A percentile compares a stretch with the other conserved stretches of the same genome.
Evolutionary conservation across 805 yeast species (phyloP).

Genomic region (Schizosaccharomyces octosporus): DNA sequence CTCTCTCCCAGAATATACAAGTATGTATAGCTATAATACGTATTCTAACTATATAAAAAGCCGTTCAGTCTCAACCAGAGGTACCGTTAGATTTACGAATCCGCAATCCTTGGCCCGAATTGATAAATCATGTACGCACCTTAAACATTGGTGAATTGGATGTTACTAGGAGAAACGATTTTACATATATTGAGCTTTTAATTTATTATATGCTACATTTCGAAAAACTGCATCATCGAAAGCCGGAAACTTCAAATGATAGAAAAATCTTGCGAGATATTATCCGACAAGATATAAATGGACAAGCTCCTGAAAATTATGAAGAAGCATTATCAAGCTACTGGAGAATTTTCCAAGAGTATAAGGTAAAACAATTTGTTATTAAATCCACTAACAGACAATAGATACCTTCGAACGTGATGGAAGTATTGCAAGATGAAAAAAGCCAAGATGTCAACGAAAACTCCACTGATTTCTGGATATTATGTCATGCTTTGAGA

Average conservation of each 20-base stretch:
- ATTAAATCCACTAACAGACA: not conserved
- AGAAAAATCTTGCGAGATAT: slow-evolving; percentile 20
- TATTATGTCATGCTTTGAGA: slow-evolving; percentile 28
- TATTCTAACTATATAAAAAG: not conserved
- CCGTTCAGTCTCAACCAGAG: slow-evolving; percentile 47
- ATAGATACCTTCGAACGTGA: slow-evolving; percentile 7
- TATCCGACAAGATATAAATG: slow-evolving; percentile 17
- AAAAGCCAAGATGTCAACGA: slow-evolving; percentile 4
- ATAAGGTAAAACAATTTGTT: slow-evolving; percentile 9
- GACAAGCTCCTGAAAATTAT: slow-evolving; percentile 21
- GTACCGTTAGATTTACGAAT: slow-evolving; percentile 40
- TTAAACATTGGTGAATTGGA: slow-evolving; percentile 25
- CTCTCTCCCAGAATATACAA: slow-evolving; percentile 31
- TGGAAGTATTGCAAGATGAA: slow-evolving; percentile 5
- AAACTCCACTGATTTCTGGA: slow-evolving; percentile 29
- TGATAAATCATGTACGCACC: slow-evolving; percentile 25
- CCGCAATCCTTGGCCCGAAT: slow-evolving; percentile 47
- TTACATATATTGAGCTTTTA: slow-evolving; percentile 45
- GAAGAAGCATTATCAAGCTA: slow-evolving; percentile 27
- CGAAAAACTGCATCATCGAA: slow-evolving; percentile 10
- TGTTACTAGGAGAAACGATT: slow-evolving; percentile 25
- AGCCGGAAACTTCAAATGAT: slow-evolving; percentile 16
- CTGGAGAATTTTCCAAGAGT: slow-evolving; percentile 20
- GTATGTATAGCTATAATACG: slow-evolving; percentile 9
- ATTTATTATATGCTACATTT: slow-evolving; percentile 28